Evolutionary conservation across 2,329 filamentous ascomycete species (phyloP), one percentile per base, ranked within the genome.

Genomic region (Fusarium albosuccineum): DNA sequence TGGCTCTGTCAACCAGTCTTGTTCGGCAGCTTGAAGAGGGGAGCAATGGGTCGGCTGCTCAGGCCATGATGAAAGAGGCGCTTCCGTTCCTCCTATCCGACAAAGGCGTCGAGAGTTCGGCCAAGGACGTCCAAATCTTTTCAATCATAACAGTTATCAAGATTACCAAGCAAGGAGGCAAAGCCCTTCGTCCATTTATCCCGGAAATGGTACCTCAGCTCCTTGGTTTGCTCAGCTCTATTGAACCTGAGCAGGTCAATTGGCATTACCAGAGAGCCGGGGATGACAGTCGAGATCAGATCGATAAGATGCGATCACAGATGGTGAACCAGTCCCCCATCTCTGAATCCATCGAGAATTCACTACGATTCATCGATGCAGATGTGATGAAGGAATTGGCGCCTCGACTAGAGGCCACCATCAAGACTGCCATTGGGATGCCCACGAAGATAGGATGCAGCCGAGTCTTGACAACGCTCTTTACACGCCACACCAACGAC

Each of bases 361-460:
- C 92, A 73, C 86, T 99, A 33, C 93, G 97, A 62, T 89, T 92
- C 53, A 85, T 97, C 2, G 93, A 98, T 74, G 89, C 89, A 7
- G 81, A 84, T 5, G 90, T 91, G n/a, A 95, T 97, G 88, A 85
- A 86, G 45, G 84, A 89, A 17, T 83, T 97, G 9, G 89, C 90
- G 36, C 89, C 90, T 3, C 87, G 84, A 44, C 85, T 99, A 0
- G 91, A 96, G 76, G 85, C 86, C 30, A 90, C 92, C 0, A 93
- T 98, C 79, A 96, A 95, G 76, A 89, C 87, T 27, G 92, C 94
- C 1, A 89, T 99, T 37, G 95, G 94, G 2, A 89, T 98, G 80
- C 95, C 95, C 2, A 97, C 94, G 0, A 98, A 98, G 81, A 91
- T 98, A 48, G 96, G 94, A 37, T 97, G 94, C 73, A 92, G 91